These are phyloP conservation scores for Trifolium fragiferum DNA, from an alignment of 306 rosid species.

Conservation along the genomic window DNA sequence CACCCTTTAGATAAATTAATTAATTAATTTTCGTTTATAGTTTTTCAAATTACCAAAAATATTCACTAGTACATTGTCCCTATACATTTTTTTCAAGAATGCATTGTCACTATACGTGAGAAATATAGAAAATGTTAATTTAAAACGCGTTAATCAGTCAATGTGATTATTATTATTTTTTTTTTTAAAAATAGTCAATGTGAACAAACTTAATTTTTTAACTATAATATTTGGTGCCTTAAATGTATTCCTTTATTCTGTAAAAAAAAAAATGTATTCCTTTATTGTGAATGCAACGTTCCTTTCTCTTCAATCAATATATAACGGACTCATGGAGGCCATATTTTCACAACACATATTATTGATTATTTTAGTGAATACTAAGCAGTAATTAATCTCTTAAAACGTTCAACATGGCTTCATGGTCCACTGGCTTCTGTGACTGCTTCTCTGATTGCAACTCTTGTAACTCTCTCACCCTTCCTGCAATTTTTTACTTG, in stretches of 20 bases:
- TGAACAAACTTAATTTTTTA: no score
- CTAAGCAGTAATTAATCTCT: background rate
- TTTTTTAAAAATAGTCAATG: no score
- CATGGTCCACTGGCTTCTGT: conserved; percentile 28
- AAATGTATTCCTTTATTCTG: background rate
- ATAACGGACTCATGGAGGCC: background rate
- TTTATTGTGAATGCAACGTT: background rate
- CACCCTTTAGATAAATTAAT: no score
- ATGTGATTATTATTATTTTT: no score
- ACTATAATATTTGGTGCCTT: background rate
- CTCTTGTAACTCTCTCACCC: background rate
- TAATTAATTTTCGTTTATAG: no score
- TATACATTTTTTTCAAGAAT: no score
- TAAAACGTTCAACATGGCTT: background rate
- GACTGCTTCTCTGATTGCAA: background rate
- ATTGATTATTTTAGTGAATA: background rate
- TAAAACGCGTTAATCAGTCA: no score
- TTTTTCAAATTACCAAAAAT: no score
- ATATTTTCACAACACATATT: background rate
- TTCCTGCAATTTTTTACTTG: no score
- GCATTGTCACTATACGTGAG: no score
- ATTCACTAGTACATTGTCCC: no score
- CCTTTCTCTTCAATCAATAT: background rate
- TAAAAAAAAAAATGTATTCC: background rate
- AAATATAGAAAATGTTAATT: no score